Conservation (phyloP, 192 early-diverging fungal species). For the Phlyctochytrium arcticum region DNA sequence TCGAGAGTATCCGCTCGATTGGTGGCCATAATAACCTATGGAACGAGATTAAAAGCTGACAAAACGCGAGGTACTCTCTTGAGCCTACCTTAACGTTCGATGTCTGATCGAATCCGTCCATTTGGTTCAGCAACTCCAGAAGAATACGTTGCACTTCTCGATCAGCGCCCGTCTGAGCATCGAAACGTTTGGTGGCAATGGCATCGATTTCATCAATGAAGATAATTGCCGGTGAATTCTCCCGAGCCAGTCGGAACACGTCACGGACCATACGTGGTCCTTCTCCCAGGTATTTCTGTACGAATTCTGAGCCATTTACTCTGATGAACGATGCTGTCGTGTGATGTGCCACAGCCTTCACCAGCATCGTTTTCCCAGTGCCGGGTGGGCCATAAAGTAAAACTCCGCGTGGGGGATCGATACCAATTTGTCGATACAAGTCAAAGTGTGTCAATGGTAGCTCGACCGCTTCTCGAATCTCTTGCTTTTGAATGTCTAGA, state of each 20-base stretch:
- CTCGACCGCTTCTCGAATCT: conserved; percentile 98
- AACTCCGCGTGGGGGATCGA: conserved; percentile 98
- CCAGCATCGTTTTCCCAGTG: conserved; percentile 95
- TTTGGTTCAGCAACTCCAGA: conserved; percentile 95
- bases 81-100: conserved; percentile 84
- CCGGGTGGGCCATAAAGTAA: conserved; percentile 98
- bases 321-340: conserved; percentile 96
- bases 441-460: conserved; percentile 97
- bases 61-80: not conserved
- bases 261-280: conserved; percentile 98
- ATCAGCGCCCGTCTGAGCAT: conserved; percentile 97
- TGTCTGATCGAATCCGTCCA: conserved; percentile 99
- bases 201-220: conserved; percentile 99
- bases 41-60: not conserved
- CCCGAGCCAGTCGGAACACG: conserved; percentile 91
- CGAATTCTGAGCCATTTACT: conserved; percentile 96
- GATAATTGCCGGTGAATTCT: conserved; percentile 96
- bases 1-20: conserved; percentile 97
- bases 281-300: conserved; percentile 98
- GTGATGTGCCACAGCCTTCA: conserved; percentile 98
- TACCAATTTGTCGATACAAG: conserved; percentile 96
- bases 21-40: conserved; percentile 96
- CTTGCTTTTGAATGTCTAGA: conserved; percentile 94
- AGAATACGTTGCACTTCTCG: conserved; percentile 98
- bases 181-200: conserved; percentile 96